phyloP scores from a whole-genome alignment of 2,329 filamentous ascomycete species.

The Apiospora marii region DNA sequence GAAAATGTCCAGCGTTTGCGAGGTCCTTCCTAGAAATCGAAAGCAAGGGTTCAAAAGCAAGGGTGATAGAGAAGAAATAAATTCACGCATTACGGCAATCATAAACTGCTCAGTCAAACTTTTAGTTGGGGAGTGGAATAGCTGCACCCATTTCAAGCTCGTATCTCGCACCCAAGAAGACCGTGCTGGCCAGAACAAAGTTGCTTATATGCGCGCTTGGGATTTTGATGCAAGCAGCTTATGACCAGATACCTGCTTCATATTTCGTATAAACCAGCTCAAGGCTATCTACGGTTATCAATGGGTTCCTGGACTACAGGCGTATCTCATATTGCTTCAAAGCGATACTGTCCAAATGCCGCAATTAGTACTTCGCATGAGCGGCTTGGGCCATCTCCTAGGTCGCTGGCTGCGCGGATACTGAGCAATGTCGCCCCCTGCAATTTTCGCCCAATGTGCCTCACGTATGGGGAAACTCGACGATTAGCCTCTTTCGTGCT shows the following conservation, averaged over 20 bases:
- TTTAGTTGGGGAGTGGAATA: background rate
- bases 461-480: slow-evolving; percentile 15
- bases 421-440: background rate
- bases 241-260: background rate
- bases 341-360: background rate
- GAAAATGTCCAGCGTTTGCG: background rate
- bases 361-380: background rate
- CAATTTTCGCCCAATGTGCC: background rate
- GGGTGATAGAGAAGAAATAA: background rate
- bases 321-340: no score
- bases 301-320: no score
- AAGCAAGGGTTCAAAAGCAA: background rate
- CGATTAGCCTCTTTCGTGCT: slow-evolving; percentile 14
- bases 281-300: background rate
- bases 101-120: background rate
- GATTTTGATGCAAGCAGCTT: background rate
- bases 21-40: background rate
- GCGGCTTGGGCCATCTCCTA: background rate
- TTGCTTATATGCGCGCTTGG: background rate
- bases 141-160: background rate
- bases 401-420: background rate
- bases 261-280: background rate
- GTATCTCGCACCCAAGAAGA: background rate
- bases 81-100: background rate
- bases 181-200: slow-evolving; percentile 5